phyloP scores from a whole-genome alignment of 306 rosid genomes.

The Ziziphus jujuba region DNA sequence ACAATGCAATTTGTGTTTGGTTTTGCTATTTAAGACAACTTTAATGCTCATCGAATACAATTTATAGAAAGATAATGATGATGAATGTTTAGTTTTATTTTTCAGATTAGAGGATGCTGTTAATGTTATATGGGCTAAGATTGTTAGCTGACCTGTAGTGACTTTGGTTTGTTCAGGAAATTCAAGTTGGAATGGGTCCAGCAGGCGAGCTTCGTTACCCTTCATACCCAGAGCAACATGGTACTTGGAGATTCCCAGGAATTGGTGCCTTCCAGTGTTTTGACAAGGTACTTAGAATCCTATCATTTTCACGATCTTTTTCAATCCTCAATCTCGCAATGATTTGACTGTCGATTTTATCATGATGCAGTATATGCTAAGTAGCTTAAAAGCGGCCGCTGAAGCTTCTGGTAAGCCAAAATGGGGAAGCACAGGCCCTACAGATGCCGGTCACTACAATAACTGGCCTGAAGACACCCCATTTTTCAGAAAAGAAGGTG shows the following conservation, averaged over 20 bases:
- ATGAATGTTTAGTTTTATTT: too few relatives aligned
- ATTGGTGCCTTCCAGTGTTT: conserved; percentile 95
- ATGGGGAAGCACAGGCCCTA: conserved; percentile 99
- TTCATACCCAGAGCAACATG: conserved; percentile 89
- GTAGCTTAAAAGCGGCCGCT: conserved; percentile 77
- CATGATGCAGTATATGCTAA: conserved; percentile 72
- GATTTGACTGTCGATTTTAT: conserved; percentile 6
- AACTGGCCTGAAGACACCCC: conserved; percentile 95
- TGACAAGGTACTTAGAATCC: conserved; percentile 63
- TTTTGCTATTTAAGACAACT: not conserved
- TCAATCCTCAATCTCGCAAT: not conserved
- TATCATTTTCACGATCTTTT: not conserved
- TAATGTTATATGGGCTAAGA: not conserved
- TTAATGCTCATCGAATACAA: too few relatives aligned
- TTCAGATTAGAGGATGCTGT: not conserved
- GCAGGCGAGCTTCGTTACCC: conserved; percentile 98
- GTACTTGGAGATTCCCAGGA: conserved; percentile 93
- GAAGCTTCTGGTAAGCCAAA: conserved; percentile 67
- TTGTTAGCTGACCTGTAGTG: conserved; percentile 10
- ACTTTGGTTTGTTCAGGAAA: conserved; percentile 57
- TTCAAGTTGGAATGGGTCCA: conserved; percentile 99
- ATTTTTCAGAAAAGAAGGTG: conserved; percentile 85
- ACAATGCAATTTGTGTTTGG: not conserved
- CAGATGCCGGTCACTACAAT: conserved; percentile 89
- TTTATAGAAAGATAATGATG: too few relatives aligned